Evolutionary conservation across 108 stramenopile species (phyloP).

Genomic region (Chaetoceros tenuissimus): DNA sequence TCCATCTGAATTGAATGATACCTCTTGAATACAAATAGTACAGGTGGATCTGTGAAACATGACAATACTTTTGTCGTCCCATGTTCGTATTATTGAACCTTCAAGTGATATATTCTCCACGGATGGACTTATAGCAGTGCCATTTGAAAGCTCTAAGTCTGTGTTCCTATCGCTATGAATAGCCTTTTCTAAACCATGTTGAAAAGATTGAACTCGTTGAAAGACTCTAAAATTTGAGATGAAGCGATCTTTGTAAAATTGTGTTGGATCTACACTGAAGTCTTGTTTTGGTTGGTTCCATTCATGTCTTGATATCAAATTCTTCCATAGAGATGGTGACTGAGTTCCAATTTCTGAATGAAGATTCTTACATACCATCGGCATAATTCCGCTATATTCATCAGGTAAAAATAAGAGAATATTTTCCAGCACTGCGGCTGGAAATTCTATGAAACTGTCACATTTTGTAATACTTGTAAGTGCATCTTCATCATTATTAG

Average conservation of each 20-base stretch:
- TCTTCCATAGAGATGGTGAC: not conserved
- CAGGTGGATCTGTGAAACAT: not conserved
- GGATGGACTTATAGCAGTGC: not conserved
- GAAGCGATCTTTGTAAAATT: not conserved
- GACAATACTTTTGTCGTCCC: not conserved
- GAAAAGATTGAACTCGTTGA: not conserved
- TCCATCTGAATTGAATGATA: not conserved
- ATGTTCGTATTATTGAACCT: not conserved
- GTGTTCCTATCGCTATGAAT: not conserved
- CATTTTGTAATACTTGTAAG: not conserved
- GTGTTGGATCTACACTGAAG: not conserved
- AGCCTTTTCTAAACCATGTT: not conserved
- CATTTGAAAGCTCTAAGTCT: not conserved
- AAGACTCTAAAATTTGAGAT: not conserved
- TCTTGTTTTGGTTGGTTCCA: not conserved
- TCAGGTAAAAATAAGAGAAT: not conserved
- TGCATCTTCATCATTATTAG: not conserved
- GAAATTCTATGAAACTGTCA: not conserved
- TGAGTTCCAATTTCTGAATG: not conserved
- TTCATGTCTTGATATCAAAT: not conserved
- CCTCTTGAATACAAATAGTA: not conserved
- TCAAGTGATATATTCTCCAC: not conserved
- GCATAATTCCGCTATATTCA: not conserved
- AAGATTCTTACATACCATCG: not conserved
- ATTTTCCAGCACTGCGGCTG: not conserved